Conservation (phyloP, 306 rosid genomes). For the Cercis canadensis region DNA sequence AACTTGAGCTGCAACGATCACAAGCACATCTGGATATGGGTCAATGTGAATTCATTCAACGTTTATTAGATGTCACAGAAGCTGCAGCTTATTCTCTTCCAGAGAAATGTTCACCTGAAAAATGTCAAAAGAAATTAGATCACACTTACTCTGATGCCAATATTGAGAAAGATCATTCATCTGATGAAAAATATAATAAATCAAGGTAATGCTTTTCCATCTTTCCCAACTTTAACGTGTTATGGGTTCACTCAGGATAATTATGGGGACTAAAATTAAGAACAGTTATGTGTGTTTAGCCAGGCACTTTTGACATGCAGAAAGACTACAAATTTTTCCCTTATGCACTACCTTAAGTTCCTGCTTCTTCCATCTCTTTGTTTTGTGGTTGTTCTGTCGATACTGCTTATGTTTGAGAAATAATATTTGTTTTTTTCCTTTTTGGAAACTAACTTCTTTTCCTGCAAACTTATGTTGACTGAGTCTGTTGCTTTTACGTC, state of each 20-base stretch:
- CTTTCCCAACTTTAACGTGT: constrained; percentile 14
- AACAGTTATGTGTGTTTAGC: constrained; percentile 25
- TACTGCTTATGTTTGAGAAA: constrained; percentile 11
- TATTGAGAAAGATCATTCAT: constrained; percentile 56
- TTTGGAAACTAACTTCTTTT: background rate
- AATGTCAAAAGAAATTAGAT: constrained; percentile 64
- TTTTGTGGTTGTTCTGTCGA: constrained; percentile 22
- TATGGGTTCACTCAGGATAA: constrained; percentile 12
- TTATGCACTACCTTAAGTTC: constrained; percentile 11
- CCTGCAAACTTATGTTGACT: constrained; percentile 17
- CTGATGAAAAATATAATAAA: constrained; percentile 59
- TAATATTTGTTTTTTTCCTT: background rate
- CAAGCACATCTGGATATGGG: constrained; percentile 78
- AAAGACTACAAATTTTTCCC: constrained; percentile 8
- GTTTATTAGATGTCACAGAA: constrained; percentile 85
- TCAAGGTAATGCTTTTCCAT: constrained; percentile 58
- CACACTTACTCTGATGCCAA: constrained; percentile 51
- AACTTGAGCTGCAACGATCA: constrained; percentile 84
- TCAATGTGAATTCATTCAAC: constrained; percentile 96
- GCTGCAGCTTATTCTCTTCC: constrained; percentile 64
- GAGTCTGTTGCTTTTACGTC: constrained; percentile 26
- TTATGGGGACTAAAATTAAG: background rate
- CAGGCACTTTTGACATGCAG: constrained; percentile 25
- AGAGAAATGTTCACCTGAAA: constrained; percentile 64
- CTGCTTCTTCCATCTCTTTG: constrained; percentile 21